These are phyloP conservation scores for Phallus indusiatus DNA, from an alignment of 768 basidiomycete species.

Conservation along the genomic window DNA sequence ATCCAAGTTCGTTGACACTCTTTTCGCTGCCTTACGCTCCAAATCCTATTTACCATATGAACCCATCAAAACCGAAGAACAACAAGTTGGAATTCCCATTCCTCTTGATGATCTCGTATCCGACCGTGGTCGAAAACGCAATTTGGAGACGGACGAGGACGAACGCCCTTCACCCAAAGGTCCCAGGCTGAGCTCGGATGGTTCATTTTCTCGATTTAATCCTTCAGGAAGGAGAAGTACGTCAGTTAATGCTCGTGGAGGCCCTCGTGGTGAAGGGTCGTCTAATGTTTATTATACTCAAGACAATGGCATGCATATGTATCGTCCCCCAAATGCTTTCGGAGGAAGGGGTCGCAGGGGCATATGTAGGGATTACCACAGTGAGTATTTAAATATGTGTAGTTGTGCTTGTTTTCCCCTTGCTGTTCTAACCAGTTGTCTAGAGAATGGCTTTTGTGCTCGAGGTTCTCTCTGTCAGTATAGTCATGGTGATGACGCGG, in stretches of 20 bases:
- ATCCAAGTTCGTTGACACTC: constrained; percentile 66
- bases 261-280: constrained; percentile 24
- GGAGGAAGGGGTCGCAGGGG: constrained; percentile 32
- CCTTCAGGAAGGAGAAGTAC: background rate
- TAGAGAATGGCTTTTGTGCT: constrained; percentile 87
- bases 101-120: constrained; percentile 59
- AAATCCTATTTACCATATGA: constrained; percentile 77
- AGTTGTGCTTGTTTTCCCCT: constrained; percentile 7
- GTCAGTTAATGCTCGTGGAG: constrained; percentile 28
- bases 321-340: constrained; percentile 2
- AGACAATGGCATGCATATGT: constrained; percentile 12
- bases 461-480: constrained; percentile 85
- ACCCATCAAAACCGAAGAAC: constrained; percentile 2
- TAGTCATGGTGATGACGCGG: constrained; percentile 86
- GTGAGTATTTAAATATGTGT: constrained; percentile 38
- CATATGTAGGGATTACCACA: constrained; percentile 87
- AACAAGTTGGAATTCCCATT: constrained; percentile 58
- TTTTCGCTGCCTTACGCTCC: constrained; percentile 77
- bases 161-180: constrained; percentile 58
- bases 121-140: constrained; percentile 57
- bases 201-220: constrained; percentile 53
- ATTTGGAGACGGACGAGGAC: constrained; percentile 51
- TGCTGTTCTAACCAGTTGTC: background rate
- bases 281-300: background rate
- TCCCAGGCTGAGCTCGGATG: constrained; percentile 53